Conservation (phyloP, 371 early-diverging fungal genomes). For the Mucor lusitanicus region DNA sequence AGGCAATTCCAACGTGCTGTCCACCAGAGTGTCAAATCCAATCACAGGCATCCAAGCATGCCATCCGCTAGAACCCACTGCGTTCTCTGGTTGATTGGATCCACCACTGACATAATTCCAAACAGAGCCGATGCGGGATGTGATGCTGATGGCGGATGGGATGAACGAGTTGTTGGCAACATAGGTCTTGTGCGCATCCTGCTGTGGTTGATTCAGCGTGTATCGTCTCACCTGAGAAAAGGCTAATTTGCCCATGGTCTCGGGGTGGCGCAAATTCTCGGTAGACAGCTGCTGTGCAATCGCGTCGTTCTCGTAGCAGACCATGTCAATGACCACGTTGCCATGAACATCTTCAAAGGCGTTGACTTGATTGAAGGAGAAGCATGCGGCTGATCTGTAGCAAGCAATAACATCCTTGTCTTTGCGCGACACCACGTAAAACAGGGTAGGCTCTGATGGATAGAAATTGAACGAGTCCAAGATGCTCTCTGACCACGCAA, state of each 20-base stretch:
- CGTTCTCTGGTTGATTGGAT: slow-evolving; percentile 15
- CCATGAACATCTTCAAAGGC: slow-evolving; percentile 73
- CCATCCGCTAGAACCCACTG: slow-evolving; percentile 29
- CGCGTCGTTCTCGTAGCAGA: slow-evolving; percentile 62
- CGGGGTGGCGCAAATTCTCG: slow-evolving; percentile 55
- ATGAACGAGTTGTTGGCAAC: slow-evolving; percentile 33
- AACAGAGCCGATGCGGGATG: slow-evolving; percentile 27
- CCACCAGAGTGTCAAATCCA: slow-evolving; percentile 23
- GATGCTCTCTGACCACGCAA: slow-evolving; percentile 71
- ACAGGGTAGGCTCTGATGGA: slow-evolving; percentile 57
- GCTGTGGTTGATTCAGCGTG: slow-evolving; percentile 44
- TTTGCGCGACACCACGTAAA: slow-evolving; percentile 73
- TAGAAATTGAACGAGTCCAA: slow-evolving; percentile 69
- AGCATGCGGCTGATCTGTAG: slow-evolving; percentile 63
- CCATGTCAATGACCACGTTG: slow-evolving; percentile 66
- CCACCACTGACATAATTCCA: slow-evolving; percentile 25
- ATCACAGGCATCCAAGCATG: slow-evolving; percentile 42
- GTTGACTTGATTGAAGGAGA: slow-evolving; percentile 74
- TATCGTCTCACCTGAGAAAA: slow-evolving; percentile 65
- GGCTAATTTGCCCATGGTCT: slow-evolving; percentile 38
- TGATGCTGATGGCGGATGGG: slow-evolving; percentile 26
- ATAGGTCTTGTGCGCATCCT: slow-evolving; percentile 51
- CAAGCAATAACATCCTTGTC: slow-evolving; percentile 67
- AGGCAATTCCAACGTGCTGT: slow-evolving; percentile 60
- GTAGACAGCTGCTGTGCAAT: slow-evolving; percentile 62